Base-by-base conservation (phyloP, 2,329 filamentous ascomycete species). In the Microcyclosporella mali region DNA sequence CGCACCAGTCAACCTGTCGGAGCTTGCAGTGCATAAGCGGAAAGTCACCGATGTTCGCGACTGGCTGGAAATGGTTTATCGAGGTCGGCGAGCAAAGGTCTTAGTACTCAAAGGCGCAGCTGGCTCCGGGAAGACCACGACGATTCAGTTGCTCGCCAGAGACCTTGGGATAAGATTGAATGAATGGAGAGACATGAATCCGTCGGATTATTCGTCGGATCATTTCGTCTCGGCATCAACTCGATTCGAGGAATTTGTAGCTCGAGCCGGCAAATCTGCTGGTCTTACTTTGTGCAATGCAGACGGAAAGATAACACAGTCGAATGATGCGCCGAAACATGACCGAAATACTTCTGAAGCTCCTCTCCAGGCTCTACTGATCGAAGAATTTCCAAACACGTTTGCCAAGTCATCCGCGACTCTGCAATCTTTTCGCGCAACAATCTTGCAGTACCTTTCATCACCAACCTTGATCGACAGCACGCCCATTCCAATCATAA, bases 221-320 rank as follows among this genome's bases (percentile, higher is more conserved):
- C 81, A 79, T 0, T 82, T 81, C 38, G 71, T 81, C 32, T 89
- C 88, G 1, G 75, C 82, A 21, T 80, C 86, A 4, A 74, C 80
- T 6, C 85, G 94, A 53, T 98, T 98, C 58, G 87, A 94, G 54
- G 90, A 97, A 49, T 98, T 97, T 55, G 71, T 98, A 46, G 82
- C 80, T 9, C 78, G 88, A 43, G 83, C 87, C 41, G 84, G 87
- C 43, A 85, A 82, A 50, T 95, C 92, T 64, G 79, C 82, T 12
- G 83, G 82, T 41, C 72, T 95, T 33, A 75, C 84, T 6, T 56
- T 71, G 67, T 44, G 40, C 12, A 35, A 6, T 7, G 33, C 16
- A 37, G 15, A 29, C 14, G 6, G 6, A 6, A 36, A 17, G 11
- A 36, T 4, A 10, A 2, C 15, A 12, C 17, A 12, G 4, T 8